Percentiles rank a stretch among this genome's conserved stretches.
Evolutionary conservation across 2,329 filamentous ascomycete species (phyloP).

Genomic region (Pseudogymnoascus sp.): DNA sequence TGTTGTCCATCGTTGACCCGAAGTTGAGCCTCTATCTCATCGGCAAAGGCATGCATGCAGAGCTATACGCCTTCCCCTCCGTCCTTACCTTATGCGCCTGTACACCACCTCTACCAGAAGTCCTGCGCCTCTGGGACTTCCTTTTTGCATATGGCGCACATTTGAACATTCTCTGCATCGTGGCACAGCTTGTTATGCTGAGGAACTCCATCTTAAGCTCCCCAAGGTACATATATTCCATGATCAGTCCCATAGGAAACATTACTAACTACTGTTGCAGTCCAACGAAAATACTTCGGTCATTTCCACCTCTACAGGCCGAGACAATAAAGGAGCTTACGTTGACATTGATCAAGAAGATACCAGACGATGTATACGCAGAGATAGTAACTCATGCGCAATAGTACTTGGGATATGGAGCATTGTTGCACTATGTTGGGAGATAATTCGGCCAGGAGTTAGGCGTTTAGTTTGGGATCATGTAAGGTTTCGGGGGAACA

Average conservation of each 20-base stretch:
- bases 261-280: slow-evolving; percentile 39
- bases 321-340: slow-evolving; percentile 78
- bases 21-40: slow-evolving; percentile 78
- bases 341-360: slow-evolving; percentile 77
- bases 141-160: slow-evolving; percentile 92
- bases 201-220: slow-evolving; percentile 75
- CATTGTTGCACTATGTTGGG: background rate
- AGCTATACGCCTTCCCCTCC: slow-evolving; percentile 93
- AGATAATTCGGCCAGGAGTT: background rate
- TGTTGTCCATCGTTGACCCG: slow-evolving; percentile 82
- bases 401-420: slow-evolving; percentile 29
- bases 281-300: slow-evolving; percentile 84
- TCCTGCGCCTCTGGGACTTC: slow-evolving; percentile 92
- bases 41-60: slow-evolving; percentile 78
- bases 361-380: slow-evolving; percentile 82
- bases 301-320: slow-evolving; percentile 75
- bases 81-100: slow-evolving; percentile 93
- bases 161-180: slow-evolving; percentile 91
- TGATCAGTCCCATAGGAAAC: background rate
- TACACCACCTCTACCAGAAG: slow-evolving; percentile 88
- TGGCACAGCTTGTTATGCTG: slow-evolving; percentile 86
- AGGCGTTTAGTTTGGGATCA: background rate
- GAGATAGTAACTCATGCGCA: slow-evolving; percentile 84
- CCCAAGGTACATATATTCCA: slow-evolving; percentile 53
- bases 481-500: background rate